Percentiles rank a stretch among this genome's conserved stretches.
phyloP scores from a whole-genome alignment of 2,329 filamentous ascomycete species.

The Beauveria sp. region DNA sequence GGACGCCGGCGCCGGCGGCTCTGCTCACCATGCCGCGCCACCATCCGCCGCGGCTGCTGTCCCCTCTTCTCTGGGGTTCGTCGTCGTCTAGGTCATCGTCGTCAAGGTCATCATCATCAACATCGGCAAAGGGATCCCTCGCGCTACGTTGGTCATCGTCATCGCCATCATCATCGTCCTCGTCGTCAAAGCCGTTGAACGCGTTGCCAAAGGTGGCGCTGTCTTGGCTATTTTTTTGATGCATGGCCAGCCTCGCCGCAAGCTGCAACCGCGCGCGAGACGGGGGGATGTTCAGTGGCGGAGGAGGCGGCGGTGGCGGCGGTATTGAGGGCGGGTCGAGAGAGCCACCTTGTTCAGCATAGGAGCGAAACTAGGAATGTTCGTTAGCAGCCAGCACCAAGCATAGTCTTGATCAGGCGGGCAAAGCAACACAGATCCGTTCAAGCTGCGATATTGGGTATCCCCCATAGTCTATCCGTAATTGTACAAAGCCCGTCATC shows the following conservation, averaged over 20 bases:
- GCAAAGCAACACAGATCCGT: slow-evolving; percentile 10
- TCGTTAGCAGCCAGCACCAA: slow-evolving; percentile 3
- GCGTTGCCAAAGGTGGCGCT: slow-evolving; percentile 35
- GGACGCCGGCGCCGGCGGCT: slow-evolving; percentile 29
- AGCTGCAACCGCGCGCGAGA: slow-evolving; percentile 81
- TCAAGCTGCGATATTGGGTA: slow-evolving; percentile 13
- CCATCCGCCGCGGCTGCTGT: slow-evolving; percentile 34
- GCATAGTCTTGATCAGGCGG: neutral
- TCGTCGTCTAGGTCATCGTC: slow-evolving; percentile 25
- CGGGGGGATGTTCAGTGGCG: slow-evolving; percentile 76
- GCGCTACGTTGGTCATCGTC: slow-evolving; percentile 14
- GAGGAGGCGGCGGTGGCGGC: slow-evolving; percentile 58
- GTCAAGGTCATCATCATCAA: slow-evolving; percentile 36
- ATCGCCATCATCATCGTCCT: slow-evolving; percentile 40
- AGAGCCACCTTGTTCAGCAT: slow-evolving; percentile 42
- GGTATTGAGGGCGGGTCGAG: slow-evolving; percentile 51
- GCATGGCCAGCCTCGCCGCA: slow-evolving; percentile 76
- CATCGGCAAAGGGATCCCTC: slow-evolving; percentile 45
- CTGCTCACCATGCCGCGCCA: slow-evolving; percentile 36
- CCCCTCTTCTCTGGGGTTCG: slow-evolving; percentile 18
- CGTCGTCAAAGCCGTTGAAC: slow-evolving; percentile 46
- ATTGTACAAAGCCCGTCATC: neutral
- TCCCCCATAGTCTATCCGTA: slow-evolving; percentile 4
- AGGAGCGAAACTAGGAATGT: slow-evolving; percentile 45
- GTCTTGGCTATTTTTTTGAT: slow-evolving; percentile 54